Conservation (phyloP, 371 early-diverging fungal genomes). For the Mucor saturninus region DNA sequence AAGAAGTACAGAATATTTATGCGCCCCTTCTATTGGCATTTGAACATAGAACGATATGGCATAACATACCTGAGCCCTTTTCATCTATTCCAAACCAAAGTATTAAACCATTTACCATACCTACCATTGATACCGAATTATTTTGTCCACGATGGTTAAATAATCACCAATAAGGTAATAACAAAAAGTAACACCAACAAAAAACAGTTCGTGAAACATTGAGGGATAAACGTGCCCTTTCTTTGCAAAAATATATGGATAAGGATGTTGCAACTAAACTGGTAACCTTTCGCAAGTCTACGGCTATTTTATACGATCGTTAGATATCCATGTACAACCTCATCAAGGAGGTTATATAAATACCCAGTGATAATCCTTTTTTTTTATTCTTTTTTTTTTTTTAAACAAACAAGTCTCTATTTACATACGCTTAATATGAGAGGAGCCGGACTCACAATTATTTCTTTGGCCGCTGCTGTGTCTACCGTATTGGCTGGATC, state of each 20-base stretch:
- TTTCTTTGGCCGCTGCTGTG: conserved; percentile 29
- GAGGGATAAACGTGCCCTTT: neutral
- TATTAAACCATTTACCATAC: too few relatives aligned
- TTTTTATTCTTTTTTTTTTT: too few relatives aligned
- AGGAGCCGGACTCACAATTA: conserved; percentile 18
- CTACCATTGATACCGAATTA: too few relatives aligned
- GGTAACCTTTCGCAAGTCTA: neutral
- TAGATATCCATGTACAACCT: neutral
- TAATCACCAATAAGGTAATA: neutral
- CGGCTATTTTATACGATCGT: too few relatives aligned
- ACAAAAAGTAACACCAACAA: neutral
- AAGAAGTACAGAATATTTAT: too few relatives aligned
- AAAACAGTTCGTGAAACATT: neutral
- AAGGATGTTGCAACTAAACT: neutral
- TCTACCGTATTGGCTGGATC: conserved; percentile 28
- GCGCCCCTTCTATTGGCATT: too few relatives aligned
- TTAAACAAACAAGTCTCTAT: too few relatives aligned
- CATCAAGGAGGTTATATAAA: neutral
- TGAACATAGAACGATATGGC: too few relatives aligned
- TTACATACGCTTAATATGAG: conserved; percentile 10
- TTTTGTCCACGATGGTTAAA: neutral
- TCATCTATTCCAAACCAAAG: too few relatives aligned
- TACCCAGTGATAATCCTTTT: neutral
- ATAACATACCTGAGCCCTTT: too few relatives aligned
- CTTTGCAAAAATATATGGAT: neutral